Base-by-base conservation (phyloP, 1,284 basidiomycete genomes). In the Kwoniella shivajii region DNA sequence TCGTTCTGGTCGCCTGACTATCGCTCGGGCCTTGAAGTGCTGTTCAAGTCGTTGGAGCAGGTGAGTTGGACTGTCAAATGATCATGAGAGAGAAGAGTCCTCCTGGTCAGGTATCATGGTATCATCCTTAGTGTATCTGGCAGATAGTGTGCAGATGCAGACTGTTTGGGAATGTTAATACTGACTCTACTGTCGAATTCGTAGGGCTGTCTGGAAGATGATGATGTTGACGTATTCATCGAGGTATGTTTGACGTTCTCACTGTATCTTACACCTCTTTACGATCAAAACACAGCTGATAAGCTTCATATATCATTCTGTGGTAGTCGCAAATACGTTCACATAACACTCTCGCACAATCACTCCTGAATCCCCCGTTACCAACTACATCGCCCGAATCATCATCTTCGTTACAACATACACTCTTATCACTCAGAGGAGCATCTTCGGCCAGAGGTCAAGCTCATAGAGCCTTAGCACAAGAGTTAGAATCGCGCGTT, bases 1-100 rank as follows among this genome's bases (percentile, higher is more conserved):
- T 92, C 90, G 34, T 94, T 94, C 81, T 94, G 91, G 91, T 85
- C 90, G 9, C 86, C 90, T 73, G 90, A 92, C 79, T 92, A 91
- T 72, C 82, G 89, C 37, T 84, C 80, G 56, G 91, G 91, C 31
- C 82, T 93, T 26, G 86, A 92, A 63, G 84, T 88, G 20, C 77
- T 92, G 22, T 90, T 86, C 73, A 77, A 73, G 45, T 88, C 90
- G 77, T 84, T 92, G 33, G 86, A 91, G 68, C 86, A 90, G 82
- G 89, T 88, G 64, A 53, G 81, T 68, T 0, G n/a, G 6, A 34
- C 30, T 39, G 13, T 39, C 6, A 10, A n/a, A 39, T 18, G 37
- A 39, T 11, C 7, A n/a, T 18, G 7, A 39, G n/a, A n/a, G n/a
- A n/a, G n/a, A n/a, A n/a, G n/a, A n/a, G n/a, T n/a, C n/a, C n/a